Percentiles rank a stretch among this genome's conserved stretches.
Conservation (phyloP, 2,329 filamentous ascomycete genomes). For the Cyanodermella asteris region DNA sequence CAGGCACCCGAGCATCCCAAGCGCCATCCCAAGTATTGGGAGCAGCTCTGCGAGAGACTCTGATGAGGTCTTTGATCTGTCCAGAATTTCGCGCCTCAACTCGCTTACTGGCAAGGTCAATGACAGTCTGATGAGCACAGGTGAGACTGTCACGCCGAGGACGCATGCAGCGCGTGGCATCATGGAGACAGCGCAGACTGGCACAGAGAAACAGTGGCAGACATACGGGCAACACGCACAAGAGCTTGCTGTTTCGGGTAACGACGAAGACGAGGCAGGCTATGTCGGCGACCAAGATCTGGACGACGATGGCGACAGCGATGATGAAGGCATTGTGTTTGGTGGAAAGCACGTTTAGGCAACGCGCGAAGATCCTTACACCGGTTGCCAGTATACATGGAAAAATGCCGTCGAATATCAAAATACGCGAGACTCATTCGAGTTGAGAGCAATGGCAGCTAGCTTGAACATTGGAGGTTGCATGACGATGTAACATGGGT, state of each 20-base stretch:
- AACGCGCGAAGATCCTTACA: too few species aligned
- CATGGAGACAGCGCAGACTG: slow-evolving; percentile 1
- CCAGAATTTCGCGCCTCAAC: slow-evolving; percentile 7
- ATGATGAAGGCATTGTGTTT: slow-evolving; percentile 7
- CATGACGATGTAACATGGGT: too few species aligned
- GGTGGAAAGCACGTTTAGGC: slow-evolving; percentile 4
- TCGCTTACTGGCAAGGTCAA: slow-evolving; percentile 6
- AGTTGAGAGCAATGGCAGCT: too few species aligned
- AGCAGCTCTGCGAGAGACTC: too few species aligned
- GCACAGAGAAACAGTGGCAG: slow-evolving; percentile 1
- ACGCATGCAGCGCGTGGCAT: not conserved
- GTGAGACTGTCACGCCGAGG: not conserved
- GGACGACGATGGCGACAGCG: slow-evolving; percentile 5
- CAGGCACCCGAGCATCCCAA: slow-evolving; percentile 8
- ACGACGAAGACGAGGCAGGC: slow-evolving; percentile 8
- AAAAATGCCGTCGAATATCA: too few species aligned
- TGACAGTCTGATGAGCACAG: slow-evolving; percentile 2
- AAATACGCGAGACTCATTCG: too few species aligned
- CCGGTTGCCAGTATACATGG: too few species aligned
- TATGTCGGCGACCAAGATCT: slow-evolving; percentile 7
- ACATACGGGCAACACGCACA: too few species aligned
- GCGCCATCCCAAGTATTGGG: too few species aligned
- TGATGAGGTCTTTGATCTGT: too few species aligned
- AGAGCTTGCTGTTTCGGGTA: too few species aligned
- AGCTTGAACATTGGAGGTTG: too few species aligned